A percentile compares a stretch with the other conserved stretches of the same genome.
Conservation (phyloP, 257 asterid genomes). For the Thymus quinquecostatus region DNA sequence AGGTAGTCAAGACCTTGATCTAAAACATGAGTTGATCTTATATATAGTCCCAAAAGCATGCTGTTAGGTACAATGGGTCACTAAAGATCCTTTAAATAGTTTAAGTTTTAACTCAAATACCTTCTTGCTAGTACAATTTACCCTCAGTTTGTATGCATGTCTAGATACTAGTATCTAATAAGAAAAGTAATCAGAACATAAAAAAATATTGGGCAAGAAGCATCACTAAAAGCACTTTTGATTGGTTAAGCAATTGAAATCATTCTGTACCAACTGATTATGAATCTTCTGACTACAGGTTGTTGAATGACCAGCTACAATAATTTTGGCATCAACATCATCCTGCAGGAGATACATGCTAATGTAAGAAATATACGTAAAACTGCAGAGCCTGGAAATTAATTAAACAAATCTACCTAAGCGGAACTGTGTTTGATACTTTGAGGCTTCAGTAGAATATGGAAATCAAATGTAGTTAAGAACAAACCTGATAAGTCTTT, state of each 20-base stretch:
- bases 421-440: slow-evolving; percentile 20
- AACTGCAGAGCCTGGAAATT: slow-evolving; percentile 6
- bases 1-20: background rate
- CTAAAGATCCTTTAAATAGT: slow-evolving; percentile 1
- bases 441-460: background rate
- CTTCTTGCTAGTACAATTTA: slow-evolving; percentile 2
- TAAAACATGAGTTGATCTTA: background rate
- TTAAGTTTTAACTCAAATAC: background rate
- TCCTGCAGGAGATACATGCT: slow-evolving; percentile 55
- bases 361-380: slow-evolving; percentile 20
- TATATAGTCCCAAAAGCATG: background rate
- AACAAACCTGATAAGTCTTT: slow-evolving; percentile 72
- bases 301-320: slow-evolving; percentile 90
- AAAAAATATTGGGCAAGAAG: slow-evolving; percentile 2
- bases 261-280: slow-evolving; percentile 78
- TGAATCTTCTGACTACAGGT: slow-evolving; percentile 99
- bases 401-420: slow-evolving; percentile 18
- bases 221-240: slow-evolving; percentile 5
- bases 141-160: slow-evolving; percentile 20
- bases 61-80: background rate
- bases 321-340: slow-evolving; percentile 68
- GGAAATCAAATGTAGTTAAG: background rate
- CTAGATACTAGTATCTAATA: background rate
- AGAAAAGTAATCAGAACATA: background rate
- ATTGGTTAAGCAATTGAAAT: slow-evolving; percentile 28